Percentiles rank a stretch among this genome's conserved stretches.
These are phyloP conservation scores for Ulota crispa DNA, from an alignment of 225 moss, liverwort and hornwort genomes.

Conservation along the genomic window DNA sequence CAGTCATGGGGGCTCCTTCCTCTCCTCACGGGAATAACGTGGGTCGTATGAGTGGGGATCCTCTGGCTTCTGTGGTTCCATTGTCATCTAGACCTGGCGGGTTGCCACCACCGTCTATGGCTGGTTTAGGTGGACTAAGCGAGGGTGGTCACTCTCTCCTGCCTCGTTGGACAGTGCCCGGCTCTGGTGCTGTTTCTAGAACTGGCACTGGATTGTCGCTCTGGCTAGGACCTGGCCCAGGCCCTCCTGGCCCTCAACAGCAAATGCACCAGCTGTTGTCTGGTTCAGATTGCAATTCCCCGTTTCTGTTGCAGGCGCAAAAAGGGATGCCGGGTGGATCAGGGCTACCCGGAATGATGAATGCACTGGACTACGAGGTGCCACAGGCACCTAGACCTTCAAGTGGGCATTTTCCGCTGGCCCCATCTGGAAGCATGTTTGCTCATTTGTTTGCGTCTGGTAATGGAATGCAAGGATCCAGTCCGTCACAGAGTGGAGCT, in stretches of 20 bases:
- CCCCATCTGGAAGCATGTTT: constrained; percentile 69
- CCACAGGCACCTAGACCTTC: constrained; percentile 78
- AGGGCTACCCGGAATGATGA: constrained; percentile 69
- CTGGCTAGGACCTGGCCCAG: constrained; percentile 95
- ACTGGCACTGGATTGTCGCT: constrained; percentile 81
- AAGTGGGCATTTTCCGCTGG: constrained; percentile 64
- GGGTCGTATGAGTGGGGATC: constrained; percentile 76
- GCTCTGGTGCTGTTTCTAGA: constrained; percentile 62
- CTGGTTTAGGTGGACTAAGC: constrained; percentile 59
- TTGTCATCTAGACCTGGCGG: constrained; percentile 61
- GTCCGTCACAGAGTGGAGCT: constrained; percentile 72
- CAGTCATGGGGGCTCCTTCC: constrained; percentile 84
- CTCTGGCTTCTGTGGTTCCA: constrained; percentile 67
- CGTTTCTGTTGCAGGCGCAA: constrained; percentile 71
- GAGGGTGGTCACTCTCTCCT: constrained; percentile 72
- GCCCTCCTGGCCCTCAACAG: constrained; percentile 70
- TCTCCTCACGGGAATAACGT: constrained; percentile 82
- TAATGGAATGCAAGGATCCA: constrained; percentile 70
- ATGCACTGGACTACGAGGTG: constrained; percentile 82
- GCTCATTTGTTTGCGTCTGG: constrained; percentile 84
- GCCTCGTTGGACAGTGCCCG: constrained; percentile 68
- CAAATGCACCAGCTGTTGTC: constrained; percentile 72
- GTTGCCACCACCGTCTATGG: constrained; percentile 62
- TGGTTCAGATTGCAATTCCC: constrained; percentile 73
- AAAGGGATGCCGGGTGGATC: constrained; percentile 76